A percentile compares a stretch with the other conserved stretches of the same genome.
These are phyloP conservation scores for Cryptococcus floricola DNA, from an alignment of 1,284 basidiomycete genomes.

Conservation along the genomic window DNA sequence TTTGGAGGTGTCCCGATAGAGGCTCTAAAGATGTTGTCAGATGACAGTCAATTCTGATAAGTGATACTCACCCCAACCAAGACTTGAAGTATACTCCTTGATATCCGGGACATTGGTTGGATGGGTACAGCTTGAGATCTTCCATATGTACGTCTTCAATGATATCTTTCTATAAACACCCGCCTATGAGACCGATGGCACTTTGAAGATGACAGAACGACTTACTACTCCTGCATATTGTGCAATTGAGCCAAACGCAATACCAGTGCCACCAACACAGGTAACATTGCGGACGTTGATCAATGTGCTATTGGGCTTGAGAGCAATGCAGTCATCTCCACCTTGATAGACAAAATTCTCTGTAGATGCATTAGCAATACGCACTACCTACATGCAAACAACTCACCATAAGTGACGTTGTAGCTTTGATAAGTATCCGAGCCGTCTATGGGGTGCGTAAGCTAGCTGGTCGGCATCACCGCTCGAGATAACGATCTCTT, in stretches of 20 bases:
- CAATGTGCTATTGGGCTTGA: conserved; percentile 63
- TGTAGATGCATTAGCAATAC: background rate
- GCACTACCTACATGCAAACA: background rate
- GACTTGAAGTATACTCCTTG: conserved; percentile 62
- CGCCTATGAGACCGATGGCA: background rate
- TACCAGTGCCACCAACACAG: conserved; percentile 62
- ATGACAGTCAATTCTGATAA: background rate
- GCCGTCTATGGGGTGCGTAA: conserved; percentile 26
- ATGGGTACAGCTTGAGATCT: conserved; percentile 46
- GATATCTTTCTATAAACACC: conserved; percentile 51
- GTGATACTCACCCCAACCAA: conserved; percentile 55
- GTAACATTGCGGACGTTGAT: conserved; percentile 55
- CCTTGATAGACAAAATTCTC: conserved; percentile 36
- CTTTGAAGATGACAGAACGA: background rate
- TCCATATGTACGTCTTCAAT: conserved; percentile 59
- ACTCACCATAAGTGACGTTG: conserved; percentile 51
- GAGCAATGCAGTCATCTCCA: conserved; percentile 64
- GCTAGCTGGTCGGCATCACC: background rate
- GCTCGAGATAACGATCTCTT: background rate
- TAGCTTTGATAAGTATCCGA: conserved; percentile 59
- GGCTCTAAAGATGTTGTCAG: conserved; percentile 12
- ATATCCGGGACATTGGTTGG: conserved; percentile 14
- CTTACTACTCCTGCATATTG: conserved; percentile 58
- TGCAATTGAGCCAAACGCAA: conserved; percentile 62
- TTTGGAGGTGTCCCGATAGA: conserved; percentile 59